A percentile compares a stretch with the other conserved stretches of the same genome.
Evolutionary conservation across 371 early-diverging fungal species (phyloP).

Genomic region (Umbelopsis sp.): DNA sequence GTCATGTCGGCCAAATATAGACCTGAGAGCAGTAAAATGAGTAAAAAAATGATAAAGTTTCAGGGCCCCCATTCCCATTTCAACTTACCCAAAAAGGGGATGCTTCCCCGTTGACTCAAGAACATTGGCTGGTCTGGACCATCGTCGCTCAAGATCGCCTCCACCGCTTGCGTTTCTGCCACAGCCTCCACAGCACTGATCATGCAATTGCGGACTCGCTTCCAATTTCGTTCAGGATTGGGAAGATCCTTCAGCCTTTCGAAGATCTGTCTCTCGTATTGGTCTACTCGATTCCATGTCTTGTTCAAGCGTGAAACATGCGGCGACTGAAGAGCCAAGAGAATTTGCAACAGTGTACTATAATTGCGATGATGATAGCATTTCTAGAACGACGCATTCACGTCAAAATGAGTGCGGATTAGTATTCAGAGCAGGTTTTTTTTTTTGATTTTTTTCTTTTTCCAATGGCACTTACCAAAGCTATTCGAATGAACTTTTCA

Average conservation of each 20-base stretch:
- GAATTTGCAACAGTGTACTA: slow-evolving; percentile 60
- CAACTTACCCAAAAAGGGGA: slow-evolving; percentile 60
- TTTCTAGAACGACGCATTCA: slow-evolving; percentile 33
- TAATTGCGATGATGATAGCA: slow-evolving; percentile 65
- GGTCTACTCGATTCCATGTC: slow-evolving; percentile 58
- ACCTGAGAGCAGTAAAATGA: slow-evolving; percentile 26
- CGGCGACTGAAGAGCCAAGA: slow-evolving; percentile 60
- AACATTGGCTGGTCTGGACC: slow-evolving; percentile 22
- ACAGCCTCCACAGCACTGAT: slow-evolving; percentile 47
- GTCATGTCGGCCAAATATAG: slow-evolving; percentile 71
- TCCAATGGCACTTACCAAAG: slow-evolving; percentile 36
- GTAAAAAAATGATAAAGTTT: background rate
- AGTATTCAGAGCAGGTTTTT: no score
- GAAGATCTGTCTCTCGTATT: slow-evolving; percentile 51
- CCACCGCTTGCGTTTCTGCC: slow-evolving; percentile 48
- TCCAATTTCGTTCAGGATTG: slow-evolving; percentile 65
- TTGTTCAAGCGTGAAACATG: slow-evolving; percentile 51
- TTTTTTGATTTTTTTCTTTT: background rate
- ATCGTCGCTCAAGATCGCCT: slow-evolving; percentile 40
- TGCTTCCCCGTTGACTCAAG: slow-evolving; percentile 40
- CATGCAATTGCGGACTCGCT: slow-evolving; percentile 58
- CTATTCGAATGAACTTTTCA: slow-evolving; percentile 54
- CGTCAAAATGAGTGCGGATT: no score
- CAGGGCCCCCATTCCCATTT: background rate
- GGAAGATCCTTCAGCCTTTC: slow-evolving; percentile 57